A percentile compares a stretch with the other conserved stretches of the same genome.
Evolutionary conservation across 495 filamentous ascomycete genomes (phyloP).

Genomic region (Podospora appendiculata): DNA sequence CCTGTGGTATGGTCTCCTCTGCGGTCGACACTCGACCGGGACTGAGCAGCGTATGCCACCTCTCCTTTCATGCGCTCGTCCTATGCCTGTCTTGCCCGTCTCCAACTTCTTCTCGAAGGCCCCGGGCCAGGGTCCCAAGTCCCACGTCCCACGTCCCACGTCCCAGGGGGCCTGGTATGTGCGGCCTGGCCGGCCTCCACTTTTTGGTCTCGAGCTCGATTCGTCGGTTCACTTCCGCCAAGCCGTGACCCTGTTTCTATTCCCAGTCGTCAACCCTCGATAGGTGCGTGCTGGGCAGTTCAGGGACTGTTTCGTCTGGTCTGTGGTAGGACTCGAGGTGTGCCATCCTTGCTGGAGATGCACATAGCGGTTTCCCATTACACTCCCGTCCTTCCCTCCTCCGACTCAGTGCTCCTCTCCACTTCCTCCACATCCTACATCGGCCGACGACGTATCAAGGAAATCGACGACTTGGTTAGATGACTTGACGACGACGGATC

Average conservation of each 20-base stretch:
- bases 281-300: conserved; percentile 25
- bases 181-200: conserved; percentile 6
- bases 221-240: conserved; percentile 7
- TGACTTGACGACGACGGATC: conserved; percentile 36
- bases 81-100: background rate
- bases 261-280: conserved; percentile 21
- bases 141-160: no score
- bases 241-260: conserved; percentile 31
- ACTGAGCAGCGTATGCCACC: conserved; percentile 2
- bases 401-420: conserved; percentile 4
- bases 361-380: conserved; percentile 12
- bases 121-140: no score
- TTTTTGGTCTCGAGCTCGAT: background rate
- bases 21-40: conserved; percentile 7
- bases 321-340: conserved; percentile 25
- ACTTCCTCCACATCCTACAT: conserved; percentile 16
- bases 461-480: conserved; percentile 32
- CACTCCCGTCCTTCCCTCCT: conserved; percentile 18
- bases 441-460: conserved; percentile 21
- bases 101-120: background rate
- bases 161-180: background rate
- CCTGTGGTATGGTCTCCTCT: background rate
- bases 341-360: conserved; percentile 4
- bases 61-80: conserved; percentile 14
- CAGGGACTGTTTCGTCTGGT: conserved; percentile 40